Conservation (phyloP, 2,329 filamentous ascomycete species). For the Acrocalymma vagum region DNA sequence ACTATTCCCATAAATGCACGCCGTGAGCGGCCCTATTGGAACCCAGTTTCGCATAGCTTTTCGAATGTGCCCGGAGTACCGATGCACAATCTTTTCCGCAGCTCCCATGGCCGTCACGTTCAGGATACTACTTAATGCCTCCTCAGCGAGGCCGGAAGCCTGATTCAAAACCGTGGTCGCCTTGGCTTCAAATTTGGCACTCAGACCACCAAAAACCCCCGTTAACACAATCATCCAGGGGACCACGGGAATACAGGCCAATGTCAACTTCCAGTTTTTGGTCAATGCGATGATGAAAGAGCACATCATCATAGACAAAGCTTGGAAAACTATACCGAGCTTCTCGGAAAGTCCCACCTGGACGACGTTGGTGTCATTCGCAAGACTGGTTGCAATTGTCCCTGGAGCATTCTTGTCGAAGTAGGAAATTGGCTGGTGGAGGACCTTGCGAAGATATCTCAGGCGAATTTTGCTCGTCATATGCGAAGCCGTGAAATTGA, state of each 20-base stretch:
- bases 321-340: slow-evolving; percentile 14
- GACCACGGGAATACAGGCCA: slow-evolving; percentile 80
- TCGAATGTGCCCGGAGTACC: slow-evolving; percentile 78
- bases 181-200: slow-evolving; percentile 74
- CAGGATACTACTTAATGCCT: slow-evolving; percentile 88
- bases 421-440: slow-evolving; percentile 15
- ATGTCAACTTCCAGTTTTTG: slow-evolving; percentile 87
- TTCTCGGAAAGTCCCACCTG: slow-evolving; percentile 18
- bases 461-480: slow-evolving; percentile 15
- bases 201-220: slow-evolving; percentile 44
- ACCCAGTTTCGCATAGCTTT: slow-evolving; percentile 38
- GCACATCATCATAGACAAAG: slow-evolving; percentile 49
- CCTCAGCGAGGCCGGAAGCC: slow-evolving; percentile 71
- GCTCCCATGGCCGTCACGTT: slow-evolving; percentile 91
- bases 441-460: slow-evolving; percentile 12
- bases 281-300: slow-evolving; percentile 92
- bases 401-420: slow-evolving; percentile 12
- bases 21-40: slow-evolving; percentile 74
- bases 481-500: slow-evolving; percentile 3
- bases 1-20: slow-evolving; percentile 16
- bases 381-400: slow-evolving; percentile 9
- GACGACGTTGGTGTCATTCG: slow-evolving; percentile 13
- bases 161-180: slow-evolving; percentile 1
- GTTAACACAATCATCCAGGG: slow-evolving; percentile 12
- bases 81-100: slow-evolving; percentile 81